These are phyloP conservation scores for Nothophoma quercina DNA, from an alignment of 2,329 filamentous ascomycete genomes.

Conservation along the genomic window DNA sequence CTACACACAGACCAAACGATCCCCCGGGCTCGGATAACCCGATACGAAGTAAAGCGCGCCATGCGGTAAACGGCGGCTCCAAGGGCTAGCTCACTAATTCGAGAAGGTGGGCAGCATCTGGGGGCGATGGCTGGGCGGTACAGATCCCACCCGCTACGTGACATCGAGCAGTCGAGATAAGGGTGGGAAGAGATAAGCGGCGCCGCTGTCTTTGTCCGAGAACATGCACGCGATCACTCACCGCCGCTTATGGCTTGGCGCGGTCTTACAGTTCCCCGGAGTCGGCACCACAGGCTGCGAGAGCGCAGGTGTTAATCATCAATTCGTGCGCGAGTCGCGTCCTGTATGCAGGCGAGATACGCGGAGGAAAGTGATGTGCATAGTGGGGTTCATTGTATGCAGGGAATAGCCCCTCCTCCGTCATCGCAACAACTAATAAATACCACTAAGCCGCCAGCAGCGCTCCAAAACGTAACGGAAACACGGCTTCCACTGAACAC, in stretches of 20 bases:
- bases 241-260: slow-evolving; percentile 36
- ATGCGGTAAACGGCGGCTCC: slow-evolving; percentile 26
- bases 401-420: slow-evolving; percentile 23
- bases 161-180: slow-evolving; percentile 24
- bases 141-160: slow-evolving; percentile 10
- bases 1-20: slow-evolving; percentile 28
- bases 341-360: slow-evolving; percentile 11
- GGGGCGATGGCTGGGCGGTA: slow-evolving; percentile 4
- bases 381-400: neutral
- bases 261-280: slow-evolving; percentile 3
- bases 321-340: neutral
- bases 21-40: slow-evolving; percentile 37
- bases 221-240: slow-evolving; percentile 24
- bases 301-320: neutral
- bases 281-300: neutral
- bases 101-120: slow-evolving; percentile 27
- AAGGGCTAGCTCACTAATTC: slow-evolving; percentile 21
- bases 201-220: slow-evolving; percentile 12
- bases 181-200: slow-evolving; percentile 14
- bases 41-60: slow-evolving; percentile 26
- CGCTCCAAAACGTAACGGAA: slow-evolving; percentile 35
- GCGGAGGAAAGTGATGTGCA: slow-evolving; percentile 12
- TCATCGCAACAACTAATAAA: slow-evolving; percentile 33
- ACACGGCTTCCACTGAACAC: slow-evolving; percentile 7
- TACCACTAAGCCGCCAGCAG: slow-evolving; percentile 31